Base-by-base conservation (phyloP, 768 basidiomycete genomes). In the Austroboletus festivus region DNA sequence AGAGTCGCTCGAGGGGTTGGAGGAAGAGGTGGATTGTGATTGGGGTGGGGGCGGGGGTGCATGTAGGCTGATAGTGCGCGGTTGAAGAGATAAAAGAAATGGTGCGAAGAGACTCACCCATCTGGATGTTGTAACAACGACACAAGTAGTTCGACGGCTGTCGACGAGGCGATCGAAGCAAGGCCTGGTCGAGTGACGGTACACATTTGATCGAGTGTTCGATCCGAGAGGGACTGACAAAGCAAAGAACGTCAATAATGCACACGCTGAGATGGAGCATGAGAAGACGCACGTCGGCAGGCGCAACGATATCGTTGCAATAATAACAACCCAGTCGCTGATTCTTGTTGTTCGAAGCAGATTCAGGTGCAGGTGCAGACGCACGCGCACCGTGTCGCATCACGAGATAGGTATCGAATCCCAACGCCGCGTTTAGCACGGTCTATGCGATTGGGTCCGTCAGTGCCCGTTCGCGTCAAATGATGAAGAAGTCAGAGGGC, bases 191-290 rank as follows among this genome's bases (percentile, higher is more conserved):
- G 75, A 0, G 95, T 97, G 24, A 99, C 96, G 1, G 96, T 98
- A 64, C 96, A 99, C 95, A 97, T 97, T 65, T 98, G 95, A 65
- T 98, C 96, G 13, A 98, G 79, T 4, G 94, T 95, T 35, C 93
- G 79, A 64, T 98, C 95, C 1, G 89, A 87, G 37, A 88, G 68
- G 3, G 81, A 82, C 84, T 78, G 51, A n/a, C n/a, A n/a, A n/a
- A n/a, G n/a, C n/a, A 5, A 1, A 18, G 12, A 15, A 13, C 2
- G 39, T 39, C 5, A 24, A 18, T 18, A n/a, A 19, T 3, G 35
- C 11, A 5, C 35, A 13, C 6, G 11, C n/a, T 7, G 13, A 6
- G 4, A 18, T 11, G n/a, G 16, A 34, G 4, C 12, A 34, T 10
- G 16, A 37, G 11, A 37, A 22, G 11, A 68, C 77, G 61, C 72